phyloP scores from a whole-genome alignment of 2,329 filamentous ascomycete genomes.

The Aspergillus spinulosporus region DNA sequence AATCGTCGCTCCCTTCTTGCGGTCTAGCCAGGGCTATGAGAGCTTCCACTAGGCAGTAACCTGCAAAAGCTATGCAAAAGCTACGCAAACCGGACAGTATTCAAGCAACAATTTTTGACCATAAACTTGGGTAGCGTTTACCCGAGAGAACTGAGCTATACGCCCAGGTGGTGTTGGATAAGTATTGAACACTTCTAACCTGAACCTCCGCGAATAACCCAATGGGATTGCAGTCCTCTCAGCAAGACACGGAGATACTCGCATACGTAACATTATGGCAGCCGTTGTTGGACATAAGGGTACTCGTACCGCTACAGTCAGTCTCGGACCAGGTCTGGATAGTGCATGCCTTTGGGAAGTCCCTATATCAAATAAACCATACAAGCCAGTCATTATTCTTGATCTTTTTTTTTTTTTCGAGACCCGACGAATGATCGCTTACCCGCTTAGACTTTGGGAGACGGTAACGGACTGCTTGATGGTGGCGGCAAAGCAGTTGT shows the following conservation, averaged over 20 bases:
- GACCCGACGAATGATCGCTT: not conserved
- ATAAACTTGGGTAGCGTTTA: too few relatives aligned
- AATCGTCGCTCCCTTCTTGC: too few relatives aligned
- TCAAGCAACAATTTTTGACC: too few relatives aligned
- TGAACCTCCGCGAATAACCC: too few relatives aligned
- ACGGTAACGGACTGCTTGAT: not conserved
- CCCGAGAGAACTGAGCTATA: too few relatives aligned
- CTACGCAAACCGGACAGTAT: too few relatives aligned
- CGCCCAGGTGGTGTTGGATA: too few relatives aligned
- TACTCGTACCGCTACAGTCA: not conserved
- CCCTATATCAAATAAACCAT: not conserved
- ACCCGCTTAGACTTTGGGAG: not conserved
- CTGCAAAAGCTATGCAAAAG: too few relatives aligned
- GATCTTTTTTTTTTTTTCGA: not conserved
- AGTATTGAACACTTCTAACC: too few relatives aligned
- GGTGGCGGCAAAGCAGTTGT: not conserved
- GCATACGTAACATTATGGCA: not conserved
- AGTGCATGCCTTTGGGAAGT: not conserved
- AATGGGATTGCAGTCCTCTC: not conserved
- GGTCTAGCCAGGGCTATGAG: too few relatives aligned
- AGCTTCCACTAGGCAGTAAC: too few relatives aligned
- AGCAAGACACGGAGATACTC: not conserved
- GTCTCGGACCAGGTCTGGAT: not conserved
- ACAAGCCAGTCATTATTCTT: not conserved
- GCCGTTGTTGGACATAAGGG: not conserved